Evolutionary conservation across 1,284 basidiomycete species (phyloP).

Genomic region (Cutaneotrichosporon cutaneum): DNA sequence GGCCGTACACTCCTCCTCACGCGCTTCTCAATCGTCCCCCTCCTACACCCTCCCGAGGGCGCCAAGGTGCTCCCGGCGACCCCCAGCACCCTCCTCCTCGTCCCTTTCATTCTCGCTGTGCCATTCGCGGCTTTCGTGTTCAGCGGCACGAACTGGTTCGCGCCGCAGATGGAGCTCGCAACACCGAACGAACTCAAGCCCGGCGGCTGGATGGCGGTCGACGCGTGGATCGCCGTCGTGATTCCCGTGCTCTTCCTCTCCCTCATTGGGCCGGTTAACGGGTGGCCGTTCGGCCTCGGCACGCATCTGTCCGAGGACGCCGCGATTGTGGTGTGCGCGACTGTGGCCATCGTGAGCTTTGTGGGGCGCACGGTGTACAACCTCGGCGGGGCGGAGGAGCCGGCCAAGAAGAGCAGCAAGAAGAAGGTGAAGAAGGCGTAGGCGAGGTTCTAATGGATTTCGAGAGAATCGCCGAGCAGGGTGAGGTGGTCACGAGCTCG

Average conservation of each 20-base stretch:
- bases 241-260: slow-evolving; percentile 41
- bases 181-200: slow-evolving; percentile 46
- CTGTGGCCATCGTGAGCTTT: slow-evolving; percentile 32
- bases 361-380: slow-evolving; percentile 40
- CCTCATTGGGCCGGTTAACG: slow-evolving; percentile 43
- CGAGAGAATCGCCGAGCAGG: neutral
- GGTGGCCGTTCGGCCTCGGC: slow-evolving; percentile 38
- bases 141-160: slow-evolving; percentile 44
- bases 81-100: slow-evolving; percentile 42
- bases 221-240: slow-evolving; percentile 46
- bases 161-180: slow-evolving; percentile 31
- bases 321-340: slow-evolving; percentile 37
- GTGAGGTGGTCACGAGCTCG: neutral
- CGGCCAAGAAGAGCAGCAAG: slow-evolving; percentile 12
- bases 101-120: slow-evolving; percentile 49
- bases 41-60: slow-evolving; percentile 23
- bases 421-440: slow-evolving; percentile 36
- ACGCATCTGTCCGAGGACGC: slow-evolving; percentile 29
- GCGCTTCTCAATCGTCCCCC: slow-evolving; percentile 44
- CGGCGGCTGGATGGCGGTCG: slow-evolving; percentile 47
- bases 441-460: neutral
- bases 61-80: slow-evolving; percentile 34
- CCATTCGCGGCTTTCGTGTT: slow-evolving; percentile 48
- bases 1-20: slow-evolving; percentile 51
- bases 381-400: slow-evolving; percentile 26